Evolutionary conservation across 2,329 filamentous ascomycete species (phyloP).

Genomic region (Apiospora phragmitis): DNA sequence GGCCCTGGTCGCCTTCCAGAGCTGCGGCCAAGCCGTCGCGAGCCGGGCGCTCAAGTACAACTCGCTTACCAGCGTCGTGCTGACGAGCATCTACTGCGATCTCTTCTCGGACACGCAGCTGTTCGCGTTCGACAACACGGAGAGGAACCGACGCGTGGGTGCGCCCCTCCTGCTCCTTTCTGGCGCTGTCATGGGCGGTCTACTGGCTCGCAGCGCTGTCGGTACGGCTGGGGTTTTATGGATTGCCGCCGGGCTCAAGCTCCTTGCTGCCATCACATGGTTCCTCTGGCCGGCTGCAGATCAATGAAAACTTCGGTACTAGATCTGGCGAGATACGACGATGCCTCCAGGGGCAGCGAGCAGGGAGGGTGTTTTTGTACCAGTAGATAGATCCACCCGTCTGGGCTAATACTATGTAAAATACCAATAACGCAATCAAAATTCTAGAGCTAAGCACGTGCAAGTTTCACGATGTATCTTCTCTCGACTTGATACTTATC

Average conservation of each 20-base stretch:
- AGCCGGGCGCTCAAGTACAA: conserved; percentile 70
- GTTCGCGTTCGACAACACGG: conserved; percentile 44
- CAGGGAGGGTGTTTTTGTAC: neutral
- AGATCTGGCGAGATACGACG: neutral
- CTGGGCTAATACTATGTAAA: neutral
- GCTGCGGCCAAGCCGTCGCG: conserved; percentile 75
- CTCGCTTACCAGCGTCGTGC: conserved; percentile 73
- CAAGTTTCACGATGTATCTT: too few species aligned
- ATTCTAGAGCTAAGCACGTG: neutral
- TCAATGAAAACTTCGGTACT: neutral
- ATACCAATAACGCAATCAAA: neutral
- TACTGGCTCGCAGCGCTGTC: conserved; percentile 47
- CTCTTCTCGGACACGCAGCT: conserved; percentile 66
- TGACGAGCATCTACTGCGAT: conserved; percentile 83
- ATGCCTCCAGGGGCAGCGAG: neutral
- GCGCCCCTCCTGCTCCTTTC: conserved; percentile 50
- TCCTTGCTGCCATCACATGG: conserved; percentile 58
- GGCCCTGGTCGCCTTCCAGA: conserved; percentile 72
- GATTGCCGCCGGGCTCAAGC: conserved; percentile 59
- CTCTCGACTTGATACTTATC: neutral
- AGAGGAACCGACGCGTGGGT: conserved; percentile 51
- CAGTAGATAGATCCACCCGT: neutral
- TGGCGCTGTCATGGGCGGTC: conserved; percentile 51
- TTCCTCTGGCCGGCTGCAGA: conserved; percentile 57
- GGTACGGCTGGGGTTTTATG: conserved; percentile 58